A percentile compares a stretch with the other conserved stretches of the same genome.
phyloP scores from a whole-genome alignment of 2,329 filamentous ascomycete genomes.

The Verticillium zaregamsianum region DNA sequence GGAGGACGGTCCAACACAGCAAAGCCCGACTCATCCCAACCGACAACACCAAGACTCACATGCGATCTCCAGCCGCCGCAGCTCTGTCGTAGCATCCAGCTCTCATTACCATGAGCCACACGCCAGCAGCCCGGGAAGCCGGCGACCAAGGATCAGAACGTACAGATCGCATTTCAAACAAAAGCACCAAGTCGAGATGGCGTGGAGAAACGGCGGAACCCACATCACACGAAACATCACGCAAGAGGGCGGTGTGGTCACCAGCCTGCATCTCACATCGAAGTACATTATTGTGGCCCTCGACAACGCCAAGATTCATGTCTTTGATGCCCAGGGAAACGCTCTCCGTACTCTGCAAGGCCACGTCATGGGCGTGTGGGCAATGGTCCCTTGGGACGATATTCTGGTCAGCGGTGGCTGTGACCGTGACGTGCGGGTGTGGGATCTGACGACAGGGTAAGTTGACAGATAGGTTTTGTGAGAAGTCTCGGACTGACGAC shows the following conservation, averaged over 20 bases:
- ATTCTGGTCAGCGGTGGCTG: conserved; percentile 93
- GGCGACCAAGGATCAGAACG: conserved; percentile 66
- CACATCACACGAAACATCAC: conserved; percentile 85
- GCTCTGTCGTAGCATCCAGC: not conserved
- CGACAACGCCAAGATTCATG: conserved; percentile 97
- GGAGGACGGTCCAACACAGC: conserved; percentile 29
- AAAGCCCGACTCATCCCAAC: not conserved
- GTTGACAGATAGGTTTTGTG: conserved; percentile 19
- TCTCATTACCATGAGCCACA: not conserved
- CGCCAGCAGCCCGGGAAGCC: conserved; percentile 31
- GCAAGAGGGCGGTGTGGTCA: conserved; percentile 94
- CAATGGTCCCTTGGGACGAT: conserved; percentile 98
- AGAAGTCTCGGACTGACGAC: not conserved
- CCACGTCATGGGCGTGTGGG: conserved; percentile 99
- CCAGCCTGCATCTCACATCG: conserved; percentile 85
- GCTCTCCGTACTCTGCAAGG: conserved; percentile 86
- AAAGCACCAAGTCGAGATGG: conserved; percentile 92
- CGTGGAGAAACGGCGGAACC: conserved; percentile 89
- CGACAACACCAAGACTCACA: not conserved
- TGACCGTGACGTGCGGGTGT: conserved; percentile 93
- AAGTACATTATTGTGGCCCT: conserved; percentile 97
- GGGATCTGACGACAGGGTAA: conserved; percentile 92
- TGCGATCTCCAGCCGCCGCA: conserved; percentile 33
- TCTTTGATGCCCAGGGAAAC: conserved; percentile 89
- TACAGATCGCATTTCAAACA: conserved; percentile 99